Conservation (phyloP, 176 grass and related monocot species). For the Ananas comosus region DNA sequence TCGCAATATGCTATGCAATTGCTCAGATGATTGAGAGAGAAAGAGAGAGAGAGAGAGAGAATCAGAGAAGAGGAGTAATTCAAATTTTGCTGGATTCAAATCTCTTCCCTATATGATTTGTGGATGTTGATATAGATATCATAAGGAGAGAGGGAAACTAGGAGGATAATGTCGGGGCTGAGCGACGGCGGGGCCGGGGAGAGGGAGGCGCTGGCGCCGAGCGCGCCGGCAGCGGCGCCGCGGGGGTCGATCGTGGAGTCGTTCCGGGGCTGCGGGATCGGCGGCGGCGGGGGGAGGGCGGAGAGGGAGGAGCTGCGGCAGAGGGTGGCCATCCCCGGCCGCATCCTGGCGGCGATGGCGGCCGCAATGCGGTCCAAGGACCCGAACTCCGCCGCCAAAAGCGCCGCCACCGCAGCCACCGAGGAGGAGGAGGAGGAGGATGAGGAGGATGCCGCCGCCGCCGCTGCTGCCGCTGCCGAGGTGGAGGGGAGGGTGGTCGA, state of each 20-base stretch:
- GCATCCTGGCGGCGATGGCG: constrained; percentile 42
- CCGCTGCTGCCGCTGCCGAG: not conserved
- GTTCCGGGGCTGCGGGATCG: constrained; percentile 51
- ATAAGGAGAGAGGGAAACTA: not conserved
- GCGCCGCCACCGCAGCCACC: not conserved
- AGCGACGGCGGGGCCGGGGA: not conserved
- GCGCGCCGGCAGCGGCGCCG: not conserved
- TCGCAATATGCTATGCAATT: too few species aligned
- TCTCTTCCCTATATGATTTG: too few species aligned
- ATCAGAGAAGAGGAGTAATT: too few species aligned
- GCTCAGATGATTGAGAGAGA: too few species aligned
- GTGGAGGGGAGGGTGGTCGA: constrained; percentile 17
- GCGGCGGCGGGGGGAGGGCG: constrained; percentile 28
- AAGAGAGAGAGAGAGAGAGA: too few species aligned
- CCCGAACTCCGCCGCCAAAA: constrained; percentile 1
- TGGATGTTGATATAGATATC: not conserved
- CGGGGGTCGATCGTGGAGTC: not conserved
- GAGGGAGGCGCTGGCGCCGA: not conserved
- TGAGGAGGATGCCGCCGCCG: constrained; percentile 30
- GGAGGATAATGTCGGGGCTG: not conserved
- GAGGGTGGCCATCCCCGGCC: constrained; percentile 34
- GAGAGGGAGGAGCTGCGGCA: constrained; percentile 60
- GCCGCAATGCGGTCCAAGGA: constrained; percentile 43
- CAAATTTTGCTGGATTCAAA: too few species aligned
- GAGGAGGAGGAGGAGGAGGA: constrained; percentile 16